These are phyloP conservation scores for Chytriomyces confervae DNA, from an alignment of 192 early-diverging fungal species.

Conservation along the genomic window DNA sequence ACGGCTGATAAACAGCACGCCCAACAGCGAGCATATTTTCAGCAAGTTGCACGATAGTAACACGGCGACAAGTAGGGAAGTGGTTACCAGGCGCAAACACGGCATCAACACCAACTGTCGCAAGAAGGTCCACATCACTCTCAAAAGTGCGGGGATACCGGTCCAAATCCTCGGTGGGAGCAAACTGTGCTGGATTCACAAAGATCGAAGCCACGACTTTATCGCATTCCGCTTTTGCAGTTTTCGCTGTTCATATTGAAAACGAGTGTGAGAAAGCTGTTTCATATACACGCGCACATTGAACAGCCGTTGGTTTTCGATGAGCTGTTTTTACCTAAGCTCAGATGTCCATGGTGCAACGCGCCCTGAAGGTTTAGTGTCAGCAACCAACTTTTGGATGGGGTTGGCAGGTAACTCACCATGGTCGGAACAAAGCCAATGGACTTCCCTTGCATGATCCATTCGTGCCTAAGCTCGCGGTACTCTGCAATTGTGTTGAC, in stretches of 20 bases:
- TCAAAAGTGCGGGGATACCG: conserved; percentile 88
- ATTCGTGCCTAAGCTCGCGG: conserved; percentile 54
- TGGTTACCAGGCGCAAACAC: conserved; percentile 42
- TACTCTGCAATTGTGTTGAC: conserved; percentile 79
- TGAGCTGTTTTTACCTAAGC: conserved; percentile 58
- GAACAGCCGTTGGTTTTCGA: not conserved
- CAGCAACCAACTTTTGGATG: not conserved
- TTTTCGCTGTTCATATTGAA: conserved; percentile 43
- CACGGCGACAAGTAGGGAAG: not conserved
- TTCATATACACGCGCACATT: not conserved
- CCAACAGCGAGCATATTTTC: not conserved
- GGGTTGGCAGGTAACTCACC: conserved; percentile 45
- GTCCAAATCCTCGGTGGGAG: conserved; percentile 90
- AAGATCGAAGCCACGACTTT: conserved; percentile 85
- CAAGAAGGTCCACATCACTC: conserved; percentile 74
- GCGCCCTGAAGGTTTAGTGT: conserved; percentile 63
- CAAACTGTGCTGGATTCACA: conserved; percentile 99
- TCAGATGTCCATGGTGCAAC: conserved; percentile 87
- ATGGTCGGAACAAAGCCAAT: conserved; percentile 99
- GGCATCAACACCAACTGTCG: conserved; percentile 45
- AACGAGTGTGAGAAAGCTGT: not conserved
- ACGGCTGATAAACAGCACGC: conserved; percentile 55
- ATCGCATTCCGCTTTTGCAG: conserved; percentile 67
- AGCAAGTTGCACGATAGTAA: not conserved
- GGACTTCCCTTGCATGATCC: conserved; percentile 64